Conservation (phyloP, 2,329 filamentous ascomycete genomes). For the Cytospora paraplurivora region DNA sequence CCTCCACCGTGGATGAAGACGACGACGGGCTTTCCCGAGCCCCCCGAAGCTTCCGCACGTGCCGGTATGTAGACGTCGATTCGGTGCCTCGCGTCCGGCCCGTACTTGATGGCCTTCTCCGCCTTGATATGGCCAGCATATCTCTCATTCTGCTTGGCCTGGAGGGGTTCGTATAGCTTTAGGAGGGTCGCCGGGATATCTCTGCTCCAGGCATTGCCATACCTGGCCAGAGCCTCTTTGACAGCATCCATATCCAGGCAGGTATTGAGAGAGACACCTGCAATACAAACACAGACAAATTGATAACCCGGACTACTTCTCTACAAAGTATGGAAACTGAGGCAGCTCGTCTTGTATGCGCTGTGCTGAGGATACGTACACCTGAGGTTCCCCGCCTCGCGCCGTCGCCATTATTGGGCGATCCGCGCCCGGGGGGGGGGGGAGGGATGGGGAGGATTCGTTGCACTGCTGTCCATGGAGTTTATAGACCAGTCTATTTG, state of each 20-base stretch:
- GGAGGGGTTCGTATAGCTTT: slow-evolving; percentile 23
- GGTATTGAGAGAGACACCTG: neutral
- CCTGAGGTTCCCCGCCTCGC: neutral
- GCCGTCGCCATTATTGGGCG: neutral
- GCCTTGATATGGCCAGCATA: slow-evolving; percentile 18
- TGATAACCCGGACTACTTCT: neutral
- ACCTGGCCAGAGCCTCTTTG: slow-evolving; percentile 21
- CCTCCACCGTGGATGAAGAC: slow-evolving; percentile 33
- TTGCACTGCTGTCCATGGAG: neutral
- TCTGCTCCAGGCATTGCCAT: slow-evolving; percentile 23
- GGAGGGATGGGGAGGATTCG: neutral
- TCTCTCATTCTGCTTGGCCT: slow-evolving; percentile 17
- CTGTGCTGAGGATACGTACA: too few relatives aligned
- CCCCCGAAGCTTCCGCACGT: slow-evolving; percentile 9
- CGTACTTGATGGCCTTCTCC: slow-evolving; percentile 30
- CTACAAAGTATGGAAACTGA: neutral
- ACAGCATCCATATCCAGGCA: slow-evolving; percentile 22
- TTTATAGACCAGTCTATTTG: neutral
- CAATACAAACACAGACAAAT: neutral
- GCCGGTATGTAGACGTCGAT: slow-evolving; percentile 28
- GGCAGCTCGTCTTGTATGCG: too few relatives aligned
- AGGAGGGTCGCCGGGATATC: slow-evolving; percentile 11
- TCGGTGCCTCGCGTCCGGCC: slow-evolving; percentile 24
- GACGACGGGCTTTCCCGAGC: slow-evolving; percentile 24
- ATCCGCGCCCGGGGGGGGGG: neutral